A percentile compares a stretch with the other conserved stretches of the same genome.
Evolutionary conservation across 208 protist species (phyloP).

Genomic region (Vickermania ingenoplastis): DNA sequence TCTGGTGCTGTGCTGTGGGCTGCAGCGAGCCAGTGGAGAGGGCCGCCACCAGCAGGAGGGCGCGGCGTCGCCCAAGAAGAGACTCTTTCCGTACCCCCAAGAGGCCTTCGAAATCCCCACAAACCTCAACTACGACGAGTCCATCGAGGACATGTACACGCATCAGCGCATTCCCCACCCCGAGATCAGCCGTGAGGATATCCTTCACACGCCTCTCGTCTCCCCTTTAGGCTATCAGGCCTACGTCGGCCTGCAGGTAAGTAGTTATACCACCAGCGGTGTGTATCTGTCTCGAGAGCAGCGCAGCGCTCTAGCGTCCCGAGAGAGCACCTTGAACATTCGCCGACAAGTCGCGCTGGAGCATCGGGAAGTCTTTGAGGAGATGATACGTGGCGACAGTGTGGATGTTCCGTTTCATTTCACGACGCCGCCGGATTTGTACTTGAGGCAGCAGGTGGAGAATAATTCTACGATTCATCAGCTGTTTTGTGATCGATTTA

Average conservation of each 20-base stretch:
- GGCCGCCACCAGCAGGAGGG: no score
- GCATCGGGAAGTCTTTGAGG: background rate
- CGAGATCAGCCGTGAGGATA: background rate
- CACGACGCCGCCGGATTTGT: background rate
- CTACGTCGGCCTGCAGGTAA: background rate
- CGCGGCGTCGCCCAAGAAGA: no score
- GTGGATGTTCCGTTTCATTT: background rate
- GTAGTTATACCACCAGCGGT: background rate
- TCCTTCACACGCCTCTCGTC: background rate
- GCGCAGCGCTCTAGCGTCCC: background rate
- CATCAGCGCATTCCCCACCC: background rate
- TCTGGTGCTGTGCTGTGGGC: no score
- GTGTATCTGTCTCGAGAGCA: background rate
- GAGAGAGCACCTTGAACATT: background rate
- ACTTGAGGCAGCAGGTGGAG: background rate
- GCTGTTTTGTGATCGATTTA: background rate
- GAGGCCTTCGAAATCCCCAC: background rate
- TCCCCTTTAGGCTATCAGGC: background rate
- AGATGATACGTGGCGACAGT: background rate
- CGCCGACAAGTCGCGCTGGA: background rate
- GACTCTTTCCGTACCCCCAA: background rate
- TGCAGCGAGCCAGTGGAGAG: no score
- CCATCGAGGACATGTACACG: background rate
- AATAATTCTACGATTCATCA: background rate
- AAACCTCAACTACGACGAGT: background rate